phyloP scores from a whole-genome alignment of 805 yeast genomes.

The Torulaspora microellipsoides region DNA sequence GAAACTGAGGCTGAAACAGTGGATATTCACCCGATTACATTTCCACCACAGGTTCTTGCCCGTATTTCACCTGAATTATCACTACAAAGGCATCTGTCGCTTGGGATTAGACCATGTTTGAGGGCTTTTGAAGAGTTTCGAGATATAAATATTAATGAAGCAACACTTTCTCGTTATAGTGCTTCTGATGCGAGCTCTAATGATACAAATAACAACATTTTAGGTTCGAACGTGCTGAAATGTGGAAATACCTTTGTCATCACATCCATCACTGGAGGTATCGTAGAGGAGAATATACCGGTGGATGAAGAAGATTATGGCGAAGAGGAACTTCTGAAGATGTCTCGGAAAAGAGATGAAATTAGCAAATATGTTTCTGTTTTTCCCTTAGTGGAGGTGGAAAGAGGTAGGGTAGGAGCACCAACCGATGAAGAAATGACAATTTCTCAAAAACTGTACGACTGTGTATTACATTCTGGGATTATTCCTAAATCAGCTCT shows the following conservation, averaged over 20 bases:
- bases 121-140: conserved; percentile 71
- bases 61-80: conserved; percentile 82
- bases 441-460: conserved; percentile 59
- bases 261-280: conserved; percentile 65
- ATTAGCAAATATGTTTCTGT: conserved; percentile 40
- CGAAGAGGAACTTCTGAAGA: conserved; percentile 28
- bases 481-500: conserved; percentile 48
- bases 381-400: conserved; percentile 72
- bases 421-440: conserved; percentile 86
- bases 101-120: conserved; percentile 71
- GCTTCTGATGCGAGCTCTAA: conserved; percentile 29
- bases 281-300: conserved; percentile 51
- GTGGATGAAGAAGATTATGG: conserved; percentile 42
- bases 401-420: conserved; percentile 70
- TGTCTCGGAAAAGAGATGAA: conserved; percentile 23
- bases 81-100: conserved; percentile 68
- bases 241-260: conserved; percentile 71
- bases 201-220: conserved; percentile 29
- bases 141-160: conserved; percentile 43
- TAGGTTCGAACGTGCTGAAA: conserved; percentile 68
- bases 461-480: conserved; percentile 53
- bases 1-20: conserved; percentile 20
- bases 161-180: conserved; percentile 36
- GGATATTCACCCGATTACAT: conserved; percentile 46
- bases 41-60: conserved; percentile 79